Base-by-base conservation (phyloP, 805 yeast genomes). In the Starmerella stigmatis region DNA sequence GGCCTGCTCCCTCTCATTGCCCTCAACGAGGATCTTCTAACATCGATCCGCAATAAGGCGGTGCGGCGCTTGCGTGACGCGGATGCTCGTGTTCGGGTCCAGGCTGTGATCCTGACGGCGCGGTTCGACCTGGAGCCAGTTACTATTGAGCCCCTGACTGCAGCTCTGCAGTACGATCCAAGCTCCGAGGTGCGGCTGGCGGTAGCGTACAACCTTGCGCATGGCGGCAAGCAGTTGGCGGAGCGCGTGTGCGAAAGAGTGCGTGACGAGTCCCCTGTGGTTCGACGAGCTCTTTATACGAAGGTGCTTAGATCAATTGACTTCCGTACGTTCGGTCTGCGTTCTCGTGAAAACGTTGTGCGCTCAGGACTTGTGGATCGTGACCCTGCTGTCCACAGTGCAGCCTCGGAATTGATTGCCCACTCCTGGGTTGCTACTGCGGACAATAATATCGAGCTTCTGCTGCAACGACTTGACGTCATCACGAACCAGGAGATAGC, bases 141-240 rank as follows among this genome's bases (percentile, higher is more conserved):
- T 3, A 61, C 55, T 7, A 53, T 51, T 19, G 56, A 54, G 36
- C 66, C 66, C 0, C 55, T 41, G 57, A 60, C 45, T 66, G 60
- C 35, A 63, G 65, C 42, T 32, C 67, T 85, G 54, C 80, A 77
- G 56, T 75, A 80, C 57, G 98, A 89, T 63, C 74, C 84, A 2
- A 80, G 81, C 55, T 78, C 95, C 0, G 97, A 92, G 50, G 95
- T 88, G 1, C 72, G 97, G 53, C 71, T 94, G 48, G 86, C 94
- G 0, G 89, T 89, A 0, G 64, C 86, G 56, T 65, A 81, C 35
- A 83, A 86, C 58, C 60, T 89, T 26, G 76, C 72, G 20, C 79
- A 78, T 53, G 72, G 72, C 33, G 46, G 41, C 26, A 23, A 21
- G 26, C 27, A 10, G 12, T 21, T 41, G 6, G 22, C 37, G 13